Evolutionary conservation across 108 stramenopile species (phyloP), one percentile per base, ranked within the genome.

Genomic region (Conticribra guillardii): DNA sequence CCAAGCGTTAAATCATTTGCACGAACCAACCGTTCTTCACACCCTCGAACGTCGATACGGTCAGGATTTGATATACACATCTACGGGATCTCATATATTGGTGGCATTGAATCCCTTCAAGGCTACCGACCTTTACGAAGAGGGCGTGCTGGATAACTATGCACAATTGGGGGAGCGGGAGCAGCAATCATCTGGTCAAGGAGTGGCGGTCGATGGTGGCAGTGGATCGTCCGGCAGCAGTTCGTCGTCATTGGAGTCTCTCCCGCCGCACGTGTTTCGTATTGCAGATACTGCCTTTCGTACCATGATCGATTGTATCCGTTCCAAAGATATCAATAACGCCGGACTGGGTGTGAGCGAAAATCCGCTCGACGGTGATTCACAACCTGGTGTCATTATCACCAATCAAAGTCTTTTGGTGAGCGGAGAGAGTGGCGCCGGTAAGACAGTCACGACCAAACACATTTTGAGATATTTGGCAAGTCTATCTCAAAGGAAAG

Each of bases 381-480:
- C 17, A 7, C 18, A 1, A 8, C 3, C 37, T 16, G 57, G 23
- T 21, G 17, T 4, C 50, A 4, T 21, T 18, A 7, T 5, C 57
- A 2, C 16, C 30, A n/a, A 41, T 11, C 37, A 41, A 41, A 41
- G 37, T 11, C 37, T 41, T 5, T 11, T 41, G 8, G 37, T 41
- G 8, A 9, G 8, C 8, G 37, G 37, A 41, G 98, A 98, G 74
- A 85, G 82, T 54, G 98, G 98, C 8, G 97, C 97, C 17, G 98
- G 97, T 17, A 99, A 98, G 84, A 99, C 97, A 3, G 98, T 97
- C 67, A 97, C 97, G 7, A 96, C 95, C 69, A 99, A 99, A 80
- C 90, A 97, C 51, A 92, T 97, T 32, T 64, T 96, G 27, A 90
- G 94, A 71, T 97, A 94, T 79, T 82, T 96, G 55, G 90, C 95